Evolutionary conservation across 1,284 basidiomycete genomes (phyloP), one percentile per base, ranked within the genome.

Genomic region (Lignosus rhinocerotis): DNA sequence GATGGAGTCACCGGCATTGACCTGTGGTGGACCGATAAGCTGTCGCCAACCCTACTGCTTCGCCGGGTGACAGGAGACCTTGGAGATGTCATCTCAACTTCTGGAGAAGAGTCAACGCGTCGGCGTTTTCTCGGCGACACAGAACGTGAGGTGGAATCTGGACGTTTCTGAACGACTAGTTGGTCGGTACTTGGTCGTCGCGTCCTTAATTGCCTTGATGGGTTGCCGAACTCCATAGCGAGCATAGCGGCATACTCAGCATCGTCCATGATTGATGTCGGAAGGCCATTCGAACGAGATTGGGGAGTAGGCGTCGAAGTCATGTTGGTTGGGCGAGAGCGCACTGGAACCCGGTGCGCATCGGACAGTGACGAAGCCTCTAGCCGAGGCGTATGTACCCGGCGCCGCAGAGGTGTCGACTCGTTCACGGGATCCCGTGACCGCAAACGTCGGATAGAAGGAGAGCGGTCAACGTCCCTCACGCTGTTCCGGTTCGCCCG

Each of bases 71-170:
- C 53, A 25, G 53, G 62, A 21, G 62, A 52, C 17, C 38, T 55
- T 14, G 61, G 56, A 6, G 60, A 55, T n/a, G 48, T 51, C 9
- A 25, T 50, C 31, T 73, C 71, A 6, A 61, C 54, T 36, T 73
- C 71, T n/a, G 69, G 66, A 25, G 76, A 75, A 6, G 76, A 71
- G 2, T 81, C 79, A 9, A 81, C 72, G 47, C 79, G 75, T 60
- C 76, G 72, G 53, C 82, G 78, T 69, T 84, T 84, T 50, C 77
- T 73, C 14, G 77, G 71, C 31, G 67, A 55, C 31, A 51, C 49
- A 14, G 64, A 64, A 33, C 64, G 58, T 17, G 65, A 57, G 7
- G 61, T 53, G 7, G 66, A 61, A 11, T 58, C 47, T 11, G 61
- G 44, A 30, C 68, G 62, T 56, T 66, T 67, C 49, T 60, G 42